Evolutionary conservation across 495 filamentous ascomycete genomes (phyloP), one percentile per base, ranked within the genome.

Genomic region (Friedmanniomyces simplex): DNA sequence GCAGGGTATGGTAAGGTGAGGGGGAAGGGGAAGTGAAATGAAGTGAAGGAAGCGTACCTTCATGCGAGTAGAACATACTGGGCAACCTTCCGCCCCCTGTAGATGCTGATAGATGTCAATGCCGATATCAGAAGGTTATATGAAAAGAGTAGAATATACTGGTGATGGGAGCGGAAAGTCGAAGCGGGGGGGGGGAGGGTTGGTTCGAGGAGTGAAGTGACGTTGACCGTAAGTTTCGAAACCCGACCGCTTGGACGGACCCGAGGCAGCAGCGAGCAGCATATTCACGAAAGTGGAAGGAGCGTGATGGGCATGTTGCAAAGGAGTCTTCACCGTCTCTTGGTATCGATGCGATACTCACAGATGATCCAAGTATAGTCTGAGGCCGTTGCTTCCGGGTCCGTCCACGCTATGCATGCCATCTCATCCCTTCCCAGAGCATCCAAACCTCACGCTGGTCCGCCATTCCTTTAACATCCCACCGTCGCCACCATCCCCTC

Each of bases 21-120:
- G 28, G 3, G 28, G 3, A 10, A 32, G 10, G 12, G 46, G 12
- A 16, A 16, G 22, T 14, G 24, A 16, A 18, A 5, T 28, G 46
- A 7, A 16, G 46, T 18, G 55, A 37, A n/a, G 21, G 32, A 49
- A 43, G 67, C 82, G 65, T 74, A 91, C 89, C 87, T 70, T 94
- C 89, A 71, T 93, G 86, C 66, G 86, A 93, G 71, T 94, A 95
- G 66, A 95, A 95, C 89, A 95, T 95, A 57, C 3, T 50, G 49
- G 16, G 55, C 16, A 20, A 5, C 3, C 14, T 43, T 16, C 39
- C 18, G 14, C 4, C 18, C 14, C 39, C n/a, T 37, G 39, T 5
- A n/a, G 39, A 43, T 22, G 43, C 42, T 43, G 22, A 46, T 58
- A 49, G 32, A 22, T 34, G 14, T 55, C 42, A 25, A 20, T 36